Evolutionary conservation across 2,329 filamentous ascomycete genomes (phyloP), one percentile per base, ranked within the genome.

Genomic region (Alternaria incomplexa): DNA sequence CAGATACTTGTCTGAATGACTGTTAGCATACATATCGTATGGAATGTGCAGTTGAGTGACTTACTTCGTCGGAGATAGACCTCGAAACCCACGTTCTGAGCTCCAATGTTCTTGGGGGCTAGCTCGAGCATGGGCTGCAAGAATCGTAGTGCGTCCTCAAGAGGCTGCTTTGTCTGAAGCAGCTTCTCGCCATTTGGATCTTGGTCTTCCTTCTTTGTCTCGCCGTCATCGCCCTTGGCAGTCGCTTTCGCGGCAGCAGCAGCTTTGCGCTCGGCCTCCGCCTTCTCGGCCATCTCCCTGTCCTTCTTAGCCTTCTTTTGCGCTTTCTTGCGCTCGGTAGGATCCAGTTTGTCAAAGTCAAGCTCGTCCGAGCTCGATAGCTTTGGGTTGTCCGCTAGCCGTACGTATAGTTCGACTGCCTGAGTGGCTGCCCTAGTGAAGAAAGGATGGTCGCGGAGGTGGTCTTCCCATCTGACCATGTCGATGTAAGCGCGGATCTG

Each of bases 381-480:
- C 58, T 89, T 83, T 1, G 91, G 91, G 66, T 91, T 88, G 72
- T 97, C 95, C 65, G 91, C 85, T 68, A 99, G 85, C 67, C 89
- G 84, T 26, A 97, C 77, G 78, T 97, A 98, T 30, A 96, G 85
- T 64, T 90, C 88, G 64, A 97, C 87, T 6, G 95, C 94, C 56
- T 90, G 89, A 23, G 97, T 83, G 1, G 96, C 95, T 52, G 93
- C 92, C 47, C 93, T 87, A 5, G 91, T 90, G 82, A 92, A 99
- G 83, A 97, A 97, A 1, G 96, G 96, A 78, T 99, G 96, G 73
- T 97, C 92, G 58, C 93, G 90, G 47, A 98, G 82, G 65, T 90
- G 89, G 77, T 99, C 94, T 78, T 98, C 95, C 96, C 96, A 99
- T 71, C 91, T 89, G 50, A 99, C 86, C 93, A 99, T 97, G 72